Evolutionary conservation across 148 eudicot species (phyloP).

Genomic region (Pouteria glomerata): DNA sequence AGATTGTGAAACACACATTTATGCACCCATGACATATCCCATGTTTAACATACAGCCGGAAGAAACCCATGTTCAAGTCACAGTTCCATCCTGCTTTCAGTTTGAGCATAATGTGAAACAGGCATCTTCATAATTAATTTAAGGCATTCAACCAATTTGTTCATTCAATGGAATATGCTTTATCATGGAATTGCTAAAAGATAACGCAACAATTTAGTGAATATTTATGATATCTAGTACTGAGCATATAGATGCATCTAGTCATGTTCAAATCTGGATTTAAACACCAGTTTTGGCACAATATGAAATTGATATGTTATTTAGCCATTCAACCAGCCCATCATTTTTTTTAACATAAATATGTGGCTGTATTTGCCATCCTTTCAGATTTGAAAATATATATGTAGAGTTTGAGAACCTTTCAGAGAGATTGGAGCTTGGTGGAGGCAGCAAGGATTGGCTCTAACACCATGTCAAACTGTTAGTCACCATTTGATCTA

Average conservation of each 20-base stretch:
- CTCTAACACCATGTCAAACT: too few species aligned
- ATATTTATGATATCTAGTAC: background rate
- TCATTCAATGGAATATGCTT: background rate
- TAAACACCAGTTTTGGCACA: background rate
- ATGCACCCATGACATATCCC: background rate
- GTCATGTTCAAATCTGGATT: background rate
- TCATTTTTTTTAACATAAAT: background rate
- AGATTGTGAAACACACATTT: background rate
- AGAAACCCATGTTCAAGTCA: background rate
- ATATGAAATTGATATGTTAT: background rate
- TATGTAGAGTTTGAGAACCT: too few species aligned
- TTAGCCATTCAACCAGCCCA: background rate
- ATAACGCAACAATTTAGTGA: background rate
- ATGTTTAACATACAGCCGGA: background rate
- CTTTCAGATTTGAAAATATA: too few species aligned
- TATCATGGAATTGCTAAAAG: background rate
- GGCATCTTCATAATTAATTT: background rate
- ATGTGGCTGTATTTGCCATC: background rate
- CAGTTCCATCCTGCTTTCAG: background rate
- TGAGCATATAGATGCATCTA: background rate
- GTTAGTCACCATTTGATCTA: too few species aligned
- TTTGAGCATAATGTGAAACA: background rate
- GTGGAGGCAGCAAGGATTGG: too few species aligned
- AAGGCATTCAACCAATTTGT: background rate
- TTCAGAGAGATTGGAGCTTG: too few species aligned